These are phyloP conservation scores for Pseudogymnoascus sp. DNA, from an alignment of 2,329 filamentous ascomycete species.

Conservation along the genomic window DNA sequence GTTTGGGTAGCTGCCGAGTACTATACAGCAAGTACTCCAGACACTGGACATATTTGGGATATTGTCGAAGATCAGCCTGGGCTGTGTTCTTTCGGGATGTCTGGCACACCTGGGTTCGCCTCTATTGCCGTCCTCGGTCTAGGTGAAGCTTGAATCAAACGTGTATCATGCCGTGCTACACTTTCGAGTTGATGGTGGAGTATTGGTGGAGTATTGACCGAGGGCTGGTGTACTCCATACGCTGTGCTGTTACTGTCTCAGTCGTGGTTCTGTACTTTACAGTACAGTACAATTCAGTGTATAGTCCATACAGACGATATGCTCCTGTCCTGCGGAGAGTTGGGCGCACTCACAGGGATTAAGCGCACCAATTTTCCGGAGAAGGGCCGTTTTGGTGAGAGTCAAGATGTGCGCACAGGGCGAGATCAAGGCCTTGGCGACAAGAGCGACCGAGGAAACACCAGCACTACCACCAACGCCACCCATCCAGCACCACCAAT, in stretches of 20 bases:
- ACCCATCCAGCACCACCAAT: neutral
- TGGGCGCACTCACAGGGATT: neutral
- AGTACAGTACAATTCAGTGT: neutral
- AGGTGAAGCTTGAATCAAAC: slow-evolving; percentile 8
- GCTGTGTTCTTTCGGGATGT: neutral
- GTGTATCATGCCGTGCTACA: neutral
- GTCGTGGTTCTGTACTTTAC: neutral
- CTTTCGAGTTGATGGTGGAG: neutral
- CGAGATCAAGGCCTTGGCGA: neutral
- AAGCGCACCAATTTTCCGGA: slow-evolving; percentile 6
- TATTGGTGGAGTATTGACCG: neutral
- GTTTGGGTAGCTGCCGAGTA: neutral
- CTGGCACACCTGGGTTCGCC: neutral
- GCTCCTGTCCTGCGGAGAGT: neutral
- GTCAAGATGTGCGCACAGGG: neutral
- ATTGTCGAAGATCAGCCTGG: neutral
- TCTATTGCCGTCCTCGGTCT: neutral
- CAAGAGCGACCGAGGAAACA: slow-evolving; percentile 4
- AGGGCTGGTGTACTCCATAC: neutral
- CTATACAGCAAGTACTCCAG: neutral
- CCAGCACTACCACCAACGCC: neutral
- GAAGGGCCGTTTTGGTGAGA: slow-evolving; percentile 6
- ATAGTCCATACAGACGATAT: neutral
- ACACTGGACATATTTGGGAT: neutral
- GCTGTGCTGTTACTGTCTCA: neutral